These are phyloP conservation scores for Setomelanomma holmii DNA, from an alignment of 2,329 filamentous ascomycete genomes.

Conservation along the genomic window DNA sequence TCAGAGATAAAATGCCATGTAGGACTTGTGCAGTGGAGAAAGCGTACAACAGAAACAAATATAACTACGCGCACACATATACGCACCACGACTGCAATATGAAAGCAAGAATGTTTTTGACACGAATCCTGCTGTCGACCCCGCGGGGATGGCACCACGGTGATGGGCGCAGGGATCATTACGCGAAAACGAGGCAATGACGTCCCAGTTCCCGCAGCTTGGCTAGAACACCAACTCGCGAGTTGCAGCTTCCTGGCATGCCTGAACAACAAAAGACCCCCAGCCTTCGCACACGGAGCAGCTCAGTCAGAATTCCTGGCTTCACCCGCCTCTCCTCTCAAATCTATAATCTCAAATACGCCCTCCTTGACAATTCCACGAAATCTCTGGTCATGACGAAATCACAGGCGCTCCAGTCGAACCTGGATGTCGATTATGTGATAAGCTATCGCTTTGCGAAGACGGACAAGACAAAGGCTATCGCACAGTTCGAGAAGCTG, in stretches of 20 bases:
- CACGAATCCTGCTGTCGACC: background rate
- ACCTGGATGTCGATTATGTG: conserved; percentile 85
- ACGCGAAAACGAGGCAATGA: background rate
- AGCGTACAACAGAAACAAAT: no score
- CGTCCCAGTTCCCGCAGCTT: background rate
- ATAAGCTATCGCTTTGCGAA: conserved; percentile 77
- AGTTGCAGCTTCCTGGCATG: conserved; percentile 33
- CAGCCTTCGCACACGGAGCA: background rate
- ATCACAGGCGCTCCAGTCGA: conserved; percentile 54
- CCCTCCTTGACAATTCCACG: conserved; percentile 26
- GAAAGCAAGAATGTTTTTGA: background rate
- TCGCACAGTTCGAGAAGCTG: conserved; percentile 78
- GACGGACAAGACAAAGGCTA: conserved; percentile 71
- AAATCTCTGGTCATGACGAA: conserved; percentile 43
- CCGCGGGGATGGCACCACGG: background rate
- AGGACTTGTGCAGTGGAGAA: no score
- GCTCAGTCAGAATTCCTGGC: conserved; percentile 23
- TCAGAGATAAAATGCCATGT: no score
- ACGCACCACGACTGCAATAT: no score
- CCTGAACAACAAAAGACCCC: conserved; percentile 19
- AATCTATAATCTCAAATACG: conserved; percentile 26
- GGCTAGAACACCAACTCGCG: conserved; percentile 1
- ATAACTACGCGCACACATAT: no score
- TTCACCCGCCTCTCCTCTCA: conserved; percentile 22
- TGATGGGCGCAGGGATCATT: conserved; percentile 1